Evolutionary conservation across 1,284 basidiomycete genomes (phyloP), one percentile per base, ranked within the genome.

Genomic region (Hemileia vastatrix): DNA sequence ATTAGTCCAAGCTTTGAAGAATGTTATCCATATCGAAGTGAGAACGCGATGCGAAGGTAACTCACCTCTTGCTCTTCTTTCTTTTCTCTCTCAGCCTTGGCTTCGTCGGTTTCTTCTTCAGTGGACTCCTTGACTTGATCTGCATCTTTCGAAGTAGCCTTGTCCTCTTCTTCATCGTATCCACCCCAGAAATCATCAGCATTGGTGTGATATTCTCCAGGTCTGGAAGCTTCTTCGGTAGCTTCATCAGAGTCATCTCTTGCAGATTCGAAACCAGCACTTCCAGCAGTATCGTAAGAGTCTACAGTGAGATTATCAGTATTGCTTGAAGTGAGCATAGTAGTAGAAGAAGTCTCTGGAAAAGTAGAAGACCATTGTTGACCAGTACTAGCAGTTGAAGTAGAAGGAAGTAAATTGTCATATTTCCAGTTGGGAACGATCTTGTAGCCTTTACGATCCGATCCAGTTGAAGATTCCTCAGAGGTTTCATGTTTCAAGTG

Each of bases 151-250:
- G 36, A 9, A 11, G 15, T 9, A 11, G 36, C 4, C 2, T 54
- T 19, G 21, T 3, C 48, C 11, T 54, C 57, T 50, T 33, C 49
- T 3, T 54, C 23, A 23, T 61, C 19, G 13, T 19, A 44, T 47
- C 61, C 61, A 6, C 56, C 57, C 61, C 61, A 63, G 36, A 63
- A 63, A 13, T 63, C 61, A 18, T 59, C 36, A 13, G 61, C 44
- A 32, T 59, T 48, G 27, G 23, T 63, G 21, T 48, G 45, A 60
- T 63, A 63, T 19, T 63, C 61, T 15, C 24, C 53, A 8, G 8
- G 36, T 15, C 36, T 40, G 2, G 36, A 40, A 40, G 36, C 36
- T 11, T 9, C 36, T 40, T 40, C 36, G 8, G 36, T 40, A 40
- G 36, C 36, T 40, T 40, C 36, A 40, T 40, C 36, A 11, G 36